Evolutionary conservation across 2,329 filamentous ascomycete species (phyloP).

Genomic region (Beauveria brongniartii): DNA sequence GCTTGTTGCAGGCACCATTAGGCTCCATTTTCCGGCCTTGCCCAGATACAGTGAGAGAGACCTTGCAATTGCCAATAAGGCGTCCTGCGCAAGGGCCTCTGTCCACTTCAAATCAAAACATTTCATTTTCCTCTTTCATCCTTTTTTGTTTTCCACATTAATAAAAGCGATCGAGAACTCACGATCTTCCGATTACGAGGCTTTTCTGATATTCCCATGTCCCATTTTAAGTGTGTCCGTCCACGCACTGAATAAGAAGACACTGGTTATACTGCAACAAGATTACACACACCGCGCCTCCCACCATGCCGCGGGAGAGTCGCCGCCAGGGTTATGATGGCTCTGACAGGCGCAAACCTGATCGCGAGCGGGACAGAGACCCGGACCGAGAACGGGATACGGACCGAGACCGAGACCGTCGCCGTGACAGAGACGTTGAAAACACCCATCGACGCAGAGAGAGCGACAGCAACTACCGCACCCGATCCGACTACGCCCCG

Average conservation of each 20-base stretch:
- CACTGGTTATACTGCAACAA: neutral
- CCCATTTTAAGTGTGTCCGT: neutral
- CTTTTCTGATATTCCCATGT: neutral
- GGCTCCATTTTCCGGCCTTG: neutral
- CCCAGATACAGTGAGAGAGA: neutral
- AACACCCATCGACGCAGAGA: neutral
- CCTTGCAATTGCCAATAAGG: conserved; percentile 12
- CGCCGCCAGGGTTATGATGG: conserved; percentile 49
- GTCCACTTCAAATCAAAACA: conserved; percentile 9
- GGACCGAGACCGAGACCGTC: neutral
- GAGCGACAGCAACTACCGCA: neutral
- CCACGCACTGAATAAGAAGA: neutral
- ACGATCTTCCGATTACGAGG: neutral
- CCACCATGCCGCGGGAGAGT: conserved; percentile 45
- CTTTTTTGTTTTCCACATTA: neutral
- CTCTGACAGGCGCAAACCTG: conserved; percentile 40
- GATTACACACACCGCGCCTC: neutral
- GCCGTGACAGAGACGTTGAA: neutral
- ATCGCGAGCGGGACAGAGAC: conserved; percentile 21
- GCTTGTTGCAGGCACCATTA: neutral
- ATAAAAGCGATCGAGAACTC: neutral
- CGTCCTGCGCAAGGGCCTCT: conserved; percentile 1
- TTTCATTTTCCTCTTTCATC: neutral
- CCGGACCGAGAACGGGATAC: conserved; percentile 4
- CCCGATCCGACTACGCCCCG: neutral